A percentile compares a stretch with the other conserved stretches of the same genome.
Evolutionary conservation across 495 filamentous ascomycete genomes (phyloP).

Genomic region (Cercophora sp.): DNA sequence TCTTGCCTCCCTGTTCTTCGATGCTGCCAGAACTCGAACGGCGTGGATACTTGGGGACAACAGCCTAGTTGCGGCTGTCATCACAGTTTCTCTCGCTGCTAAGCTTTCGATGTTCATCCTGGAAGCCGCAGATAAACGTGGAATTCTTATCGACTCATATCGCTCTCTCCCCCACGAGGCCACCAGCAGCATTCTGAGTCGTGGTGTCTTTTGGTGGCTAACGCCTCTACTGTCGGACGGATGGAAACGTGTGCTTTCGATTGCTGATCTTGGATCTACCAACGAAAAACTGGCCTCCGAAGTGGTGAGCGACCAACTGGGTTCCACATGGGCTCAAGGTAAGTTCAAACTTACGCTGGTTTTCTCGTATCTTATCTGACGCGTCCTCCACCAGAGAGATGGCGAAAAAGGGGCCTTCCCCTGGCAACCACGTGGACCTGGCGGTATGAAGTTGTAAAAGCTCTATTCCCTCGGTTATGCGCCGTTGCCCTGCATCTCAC

Average conservation of each 20-base stretch:
- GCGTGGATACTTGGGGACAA: background rate
- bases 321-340: background rate
- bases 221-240: constrained; percentile 27
- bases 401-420: constrained; percentile 1
- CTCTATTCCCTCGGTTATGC: constrained; percentile 18
- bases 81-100: background rate
- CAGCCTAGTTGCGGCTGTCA: background rate
- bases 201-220: constrained; percentile 34
- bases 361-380: too few relatives aligned
- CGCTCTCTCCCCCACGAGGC: constrained; percentile 20
- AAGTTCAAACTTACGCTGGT: too few relatives aligned
- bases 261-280: constrained; percentile 23
- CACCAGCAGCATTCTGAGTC: constrained; percentile 23
- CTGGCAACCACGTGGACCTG: constrained; percentile 1
- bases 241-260: constrained; percentile 18
- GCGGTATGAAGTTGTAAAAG: constrained; percentile 15
- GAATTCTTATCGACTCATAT: constrained; percentile 38
- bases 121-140: constrained; percentile 49
- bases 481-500: constrained; percentile 19
- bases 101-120: constrained; percentile 20
- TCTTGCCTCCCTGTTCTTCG: background rate
- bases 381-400: background rate
- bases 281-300: constrained; percentile 3
- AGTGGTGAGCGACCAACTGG: background rate
- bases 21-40: background rate